Evolutionary conservation across 306 rosid genomes (phyloP).

Genomic region (Hippophae rhamnoides): DNA sequence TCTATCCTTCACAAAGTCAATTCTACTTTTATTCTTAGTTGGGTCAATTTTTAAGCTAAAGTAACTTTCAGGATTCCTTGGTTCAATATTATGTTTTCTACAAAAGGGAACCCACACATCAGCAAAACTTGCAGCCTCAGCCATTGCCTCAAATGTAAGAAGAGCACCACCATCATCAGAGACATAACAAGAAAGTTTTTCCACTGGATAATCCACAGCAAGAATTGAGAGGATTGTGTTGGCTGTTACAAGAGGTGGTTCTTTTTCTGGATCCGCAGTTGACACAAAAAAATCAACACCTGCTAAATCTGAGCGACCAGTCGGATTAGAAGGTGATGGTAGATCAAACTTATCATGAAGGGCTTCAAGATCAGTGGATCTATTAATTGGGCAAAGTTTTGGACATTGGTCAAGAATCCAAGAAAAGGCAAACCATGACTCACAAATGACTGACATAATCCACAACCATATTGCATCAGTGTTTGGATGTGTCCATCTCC

Average conservation of each 20-base stretch:
- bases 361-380: conserved; percentile 62
- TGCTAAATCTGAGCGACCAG: conserved; percentile 39
- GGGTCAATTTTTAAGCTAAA: conserved; percentile 70
- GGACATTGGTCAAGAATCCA: conserved; percentile 93
- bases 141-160: conserved; percentile 73
- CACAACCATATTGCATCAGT: conserved; percentile 70
- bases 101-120: conserved; percentile 92
- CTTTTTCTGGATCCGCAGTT: conserved; percentile 88
- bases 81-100: conserved; percentile 67
- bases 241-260: conserved; percentile 84
- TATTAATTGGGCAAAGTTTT: conserved; percentile 70
- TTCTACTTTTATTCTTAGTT: conserved; percentile 66
- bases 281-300: conserved; percentile 71
- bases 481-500: conserved; percentile 73
- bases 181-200: conserved; percentile 68
- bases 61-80: conserved; percentile 80
- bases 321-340: conserved; percentile 44
- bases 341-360: conserved; percentile 62
- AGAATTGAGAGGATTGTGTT: conserved; percentile 86
- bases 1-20: conserved; percentile 79
- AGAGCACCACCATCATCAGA: conserved; percentile 92
- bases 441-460: conserved; percentile 78
- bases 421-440: conserved; percentile 88
- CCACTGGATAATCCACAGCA: conserved; percentile 81
- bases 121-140: conserved; percentile 93